Evolutionary conservation across 306 rosid species (phyloP).

Genomic region (Ormosia semicastrata): DNA sequence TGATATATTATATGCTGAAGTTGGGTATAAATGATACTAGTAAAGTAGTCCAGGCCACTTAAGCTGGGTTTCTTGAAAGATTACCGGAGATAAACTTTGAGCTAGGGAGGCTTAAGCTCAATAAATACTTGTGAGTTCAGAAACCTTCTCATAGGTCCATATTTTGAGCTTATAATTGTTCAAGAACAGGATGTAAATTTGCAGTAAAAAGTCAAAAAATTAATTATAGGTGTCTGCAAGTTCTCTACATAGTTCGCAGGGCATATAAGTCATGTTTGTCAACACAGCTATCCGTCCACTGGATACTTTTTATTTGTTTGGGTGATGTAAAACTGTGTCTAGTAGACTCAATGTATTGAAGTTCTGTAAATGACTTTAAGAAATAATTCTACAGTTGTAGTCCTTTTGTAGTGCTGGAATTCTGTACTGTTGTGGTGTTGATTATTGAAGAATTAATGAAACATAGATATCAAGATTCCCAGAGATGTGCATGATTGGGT

Average conservation of each 20-base stretch:
- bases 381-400: not conserved
- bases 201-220: not conserved
- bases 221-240: not conserved
- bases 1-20: not conserved
- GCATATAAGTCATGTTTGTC: not conserved
- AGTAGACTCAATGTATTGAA: not conserved
- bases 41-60: not conserved
- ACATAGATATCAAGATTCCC: conserved; percentile 17
- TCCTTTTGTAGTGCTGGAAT: not conserved
- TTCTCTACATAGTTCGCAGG: not conserved
- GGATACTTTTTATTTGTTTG: not conserved
- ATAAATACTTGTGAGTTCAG: not conserved
- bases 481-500: conserved; percentile 9
- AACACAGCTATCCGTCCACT: not conserved
- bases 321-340: not conserved
- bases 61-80: not conserved
- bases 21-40: not conserved
- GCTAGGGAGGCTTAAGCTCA: conserved; percentile 7
- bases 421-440: not conserved
- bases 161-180: not conserved
- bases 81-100: not conserved
- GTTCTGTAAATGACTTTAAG: not conserved
- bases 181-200: not conserved
- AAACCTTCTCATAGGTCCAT: conserved; percentile 14
- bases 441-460: not conserved